Evolutionary conservation across 768 basidiomycete genomes (phyloP).

Genomic region (Suillus weaverae): DNA sequence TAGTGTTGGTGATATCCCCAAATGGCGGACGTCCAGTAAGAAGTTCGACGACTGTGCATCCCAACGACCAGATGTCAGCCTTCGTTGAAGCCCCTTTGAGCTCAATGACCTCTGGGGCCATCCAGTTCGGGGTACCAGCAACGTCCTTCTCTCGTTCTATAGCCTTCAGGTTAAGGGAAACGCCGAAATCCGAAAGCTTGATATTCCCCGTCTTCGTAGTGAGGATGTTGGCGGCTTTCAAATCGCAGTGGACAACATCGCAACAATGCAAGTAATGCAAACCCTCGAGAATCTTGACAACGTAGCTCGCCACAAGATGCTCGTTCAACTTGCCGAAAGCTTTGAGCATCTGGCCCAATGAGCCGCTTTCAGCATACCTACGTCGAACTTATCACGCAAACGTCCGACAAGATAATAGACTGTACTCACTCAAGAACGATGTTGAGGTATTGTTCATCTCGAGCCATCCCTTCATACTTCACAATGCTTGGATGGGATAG

Average conservation of each 20-base stretch:
- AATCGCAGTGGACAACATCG: conserved; percentile 94
- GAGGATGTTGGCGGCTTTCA: conserved; percentile 99
- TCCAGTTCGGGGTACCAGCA: conserved; percentile 98
- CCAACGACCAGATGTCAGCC: conserved; percentile 95
- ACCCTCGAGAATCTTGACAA: conserved; percentile 95
- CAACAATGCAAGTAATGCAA: conserved; percentile 88
- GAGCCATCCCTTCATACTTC: conserved; percentile 94
- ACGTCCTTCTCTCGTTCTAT: conserved; percentile 86
- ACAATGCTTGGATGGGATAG: conserved; percentile 94
- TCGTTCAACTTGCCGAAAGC: conserved; percentile 95
- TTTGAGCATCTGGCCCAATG: conserved; percentile 88
- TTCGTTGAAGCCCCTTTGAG: conserved; percentile 92
- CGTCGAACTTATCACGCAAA: conserved; percentile 13
- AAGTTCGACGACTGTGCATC: conserved; percentile 92
- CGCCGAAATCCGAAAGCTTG: conserved; percentile 96
- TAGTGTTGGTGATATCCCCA: conserved; percentile 82
- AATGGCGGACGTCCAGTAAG: conserved; percentile 93
- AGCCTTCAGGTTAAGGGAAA: conserved; percentile 91
- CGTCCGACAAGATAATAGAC: conserved; percentile 14
- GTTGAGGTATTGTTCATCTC: conserved; percentile 85
- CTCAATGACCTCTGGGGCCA: conserved; percentile 98
- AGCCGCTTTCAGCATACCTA: conserved; percentile 96
- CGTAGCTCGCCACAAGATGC: conserved; percentile 86
- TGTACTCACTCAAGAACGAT: conserved; percentile 88
- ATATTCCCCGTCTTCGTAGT: conserved; percentile 97